Evolutionary conservation across 2,329 filamentous ascomycete species (phyloP), one percentile per base, ranked within the genome.

Genomic region (Penicillium janthinellum): DNA sequence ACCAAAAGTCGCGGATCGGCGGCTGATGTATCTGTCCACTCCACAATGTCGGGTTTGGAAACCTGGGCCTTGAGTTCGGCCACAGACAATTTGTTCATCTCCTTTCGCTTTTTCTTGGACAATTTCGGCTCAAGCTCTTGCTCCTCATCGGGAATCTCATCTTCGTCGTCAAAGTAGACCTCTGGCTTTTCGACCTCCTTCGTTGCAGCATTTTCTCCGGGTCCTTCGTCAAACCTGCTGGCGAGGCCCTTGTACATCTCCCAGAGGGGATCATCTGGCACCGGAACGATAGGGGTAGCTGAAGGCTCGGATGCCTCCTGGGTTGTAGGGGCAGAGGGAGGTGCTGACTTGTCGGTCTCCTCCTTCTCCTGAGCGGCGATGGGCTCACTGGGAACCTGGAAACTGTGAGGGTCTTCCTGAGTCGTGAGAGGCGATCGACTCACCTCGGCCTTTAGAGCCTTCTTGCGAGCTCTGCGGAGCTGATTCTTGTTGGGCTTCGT

Each of bases 11-110:
- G 86, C 14, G 95, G 95, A 73, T 99, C 93, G 28, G 90, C 87
- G 0, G 95, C 93, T 15, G 92, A 96, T 12, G 91, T 91, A 73
- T 99, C 95, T 56, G 96, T 95, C 95, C 95, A 98, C 71, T 99
- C 95, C 5, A 99, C 94, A 10, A 96, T 87, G 76, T 99, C 95
- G 2, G 95, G 95, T 67, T 93, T 94, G 69, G 84, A 86, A 61
- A 97, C 95, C 57, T 96, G 80, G 5, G 94, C 91, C 79, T 99
- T 99, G 64, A 99, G 85, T 77, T 98, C 92, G 51, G 95, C 95
- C 60, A 99, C 91, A 6, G 94, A 96, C 35, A 98, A 82, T 77
- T 96, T 96, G 79, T 90, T 96, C 73, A 92, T 83, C 78, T 90
- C 87, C 80, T 98, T 99, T 67, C 90, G 86, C 78, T 96, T 94